Base-by-base conservation (phyloP, 768 basidiomycete genomes). In the Leccinum subtestaceum region DNA sequence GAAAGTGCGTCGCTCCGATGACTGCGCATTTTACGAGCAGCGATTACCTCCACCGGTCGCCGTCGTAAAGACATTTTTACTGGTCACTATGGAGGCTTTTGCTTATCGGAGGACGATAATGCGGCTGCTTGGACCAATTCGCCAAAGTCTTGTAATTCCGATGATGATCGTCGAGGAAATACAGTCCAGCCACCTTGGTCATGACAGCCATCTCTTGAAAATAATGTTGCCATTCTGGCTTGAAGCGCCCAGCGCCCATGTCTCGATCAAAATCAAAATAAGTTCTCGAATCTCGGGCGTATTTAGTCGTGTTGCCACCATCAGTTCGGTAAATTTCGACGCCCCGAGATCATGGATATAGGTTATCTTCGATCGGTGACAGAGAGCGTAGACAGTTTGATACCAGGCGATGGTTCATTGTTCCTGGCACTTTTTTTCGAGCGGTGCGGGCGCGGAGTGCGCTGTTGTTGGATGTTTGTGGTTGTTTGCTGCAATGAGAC, bases 161-260 rank as follows among this genome's bases (percentile, higher is more conserved):
- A 32, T 19, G 13, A n/a, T 19, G 13, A n/a, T 19, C 13, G 15
- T 50, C 17, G 49, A 50, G 13, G 27, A 19, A 50, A 11, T 17
- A 27, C 25, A 13, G 15, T 17, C 23, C 25, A 5, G 47, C 25
- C 23, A 50, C 27, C 29, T 12, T 19, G 43, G n/a, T 45, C 43
- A 45, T 45, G 43, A 45, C 43, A 49, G 48, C 17, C 48, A n/a
- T 29, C 31, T 32, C 10, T 19, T 50, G 65, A 56, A 62, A 54
- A 40, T 31, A 13, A 40, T 29, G 31, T 32, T 17, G 34, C 25
- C 52, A 25, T 53, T 49, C 34, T 40, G n/a, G 11, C 43, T 53
- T 52, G 53, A 52, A 45, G 4, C 43, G 10, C 10, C 19, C 43
- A 45, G 43, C 23, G 36, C n/a, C 45, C 49, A 29, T n/a, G 6